Evolutionary conservation across 2,329 filamentous ascomycete species (phyloP), one percentile per base, ranked within the genome.

Genomic region (Apiospora koreana): DNA sequence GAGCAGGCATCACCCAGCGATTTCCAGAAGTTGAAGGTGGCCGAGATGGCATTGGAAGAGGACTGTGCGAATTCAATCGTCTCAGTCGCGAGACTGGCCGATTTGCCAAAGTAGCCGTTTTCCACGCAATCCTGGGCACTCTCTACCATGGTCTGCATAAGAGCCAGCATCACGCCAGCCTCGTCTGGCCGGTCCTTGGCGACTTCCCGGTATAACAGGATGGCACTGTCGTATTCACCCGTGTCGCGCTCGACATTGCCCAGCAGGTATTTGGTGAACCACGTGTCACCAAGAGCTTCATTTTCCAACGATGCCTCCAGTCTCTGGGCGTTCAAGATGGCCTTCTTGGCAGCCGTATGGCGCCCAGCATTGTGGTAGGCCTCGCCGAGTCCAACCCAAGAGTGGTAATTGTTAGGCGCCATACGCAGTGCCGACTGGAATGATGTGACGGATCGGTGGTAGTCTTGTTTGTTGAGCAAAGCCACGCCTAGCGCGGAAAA

Each of bases 201-300:
- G 9, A 98, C 94, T 14, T 87, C 84, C 74, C 89, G 87, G 77
- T 98, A 97, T 7, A 94, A 88, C 35, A 84, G 80, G 71, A 97
- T 93, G 0, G 96, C 93, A 69, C 93, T 91, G 71, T 97, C 93
- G 75, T 92, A 97, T 54, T 97, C 92, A n/a, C 94, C 94, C 65
- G 98, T 86, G 78, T 98, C 95, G 69, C 95, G 90, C 80, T 94
- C 94, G 69, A 99, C 93, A 76, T 99, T 98, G 50, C 94, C 95
- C 71, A 98, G 88, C 92, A 99, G 97, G 80, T 98, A 98, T 78
- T 94, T 94, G 9, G 95, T 95, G 79, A 98, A 99, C 96, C 96
- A 99, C 12, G 89, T 92, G 74, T 97, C 93, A 0, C 88, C 90
- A 25, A 84, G 78, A 43, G 89, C 85, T 64, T 87, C 80, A 77